These are phyloP conservation scores for Metarhizium humberi DNA, from an alignment of 2,329 filamentous ascomycete species.

Conservation along the genomic window DNA sequence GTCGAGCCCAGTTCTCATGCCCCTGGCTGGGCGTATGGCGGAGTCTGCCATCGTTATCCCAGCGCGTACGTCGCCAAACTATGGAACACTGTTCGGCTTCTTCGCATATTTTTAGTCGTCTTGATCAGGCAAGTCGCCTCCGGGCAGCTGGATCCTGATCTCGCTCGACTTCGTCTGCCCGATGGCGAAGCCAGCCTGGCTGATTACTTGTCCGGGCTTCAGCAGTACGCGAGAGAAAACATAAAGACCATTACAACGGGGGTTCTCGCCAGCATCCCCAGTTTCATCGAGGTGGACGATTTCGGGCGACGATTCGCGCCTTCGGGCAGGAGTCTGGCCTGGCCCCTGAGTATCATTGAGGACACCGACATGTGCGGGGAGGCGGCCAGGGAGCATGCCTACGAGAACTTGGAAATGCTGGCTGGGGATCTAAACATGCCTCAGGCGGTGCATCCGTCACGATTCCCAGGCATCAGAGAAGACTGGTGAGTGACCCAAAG, in stretches of 20 bases:
- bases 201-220: constrained; percentile 3
- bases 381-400: constrained; percentile 7
- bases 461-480: constrained; percentile 3
- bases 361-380: constrained; percentile 4
- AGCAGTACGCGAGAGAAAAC: constrained; percentile 5
- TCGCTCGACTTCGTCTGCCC: not conserved
- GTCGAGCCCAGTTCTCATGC: constrained; percentile 1
- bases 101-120: constrained; percentile 15
- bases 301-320: constrained; percentile 10
- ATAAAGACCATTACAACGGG: constrained; percentile 11
- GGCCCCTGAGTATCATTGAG: constrained; percentile 15
- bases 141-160: not conserved
- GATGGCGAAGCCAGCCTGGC: not conserved
- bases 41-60: constrained; percentile 11
- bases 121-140: constrained; percentile 7
- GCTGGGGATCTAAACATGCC: constrained; percentile 13
- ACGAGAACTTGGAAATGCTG: constrained; percentile 11
- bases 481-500: constrained; percentile 10
- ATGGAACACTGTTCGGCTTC: constrained; percentile 17
- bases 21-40: constrained; percentile 9
- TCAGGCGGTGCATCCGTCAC: constrained; percentile 7
- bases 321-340: constrained; percentile 13
- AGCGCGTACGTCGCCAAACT: constrained; percentile 11
- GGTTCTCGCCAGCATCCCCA: constrained; percentile 13
- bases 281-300: constrained; percentile 8